phyloP scores from a whole-genome alignment of 1,139 yeast species.

The Blastobotrys arbuscula region DNA sequence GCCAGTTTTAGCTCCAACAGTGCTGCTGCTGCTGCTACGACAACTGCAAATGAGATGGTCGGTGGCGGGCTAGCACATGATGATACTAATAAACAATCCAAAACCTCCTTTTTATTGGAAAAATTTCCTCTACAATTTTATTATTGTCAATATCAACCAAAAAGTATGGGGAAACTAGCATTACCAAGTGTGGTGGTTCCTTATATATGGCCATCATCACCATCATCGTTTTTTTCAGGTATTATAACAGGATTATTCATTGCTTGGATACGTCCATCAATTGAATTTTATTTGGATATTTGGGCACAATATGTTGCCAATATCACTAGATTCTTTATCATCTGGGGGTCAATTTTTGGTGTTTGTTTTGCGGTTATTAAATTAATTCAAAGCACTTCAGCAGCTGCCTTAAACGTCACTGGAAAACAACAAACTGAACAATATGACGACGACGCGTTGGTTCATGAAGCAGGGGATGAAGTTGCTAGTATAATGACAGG shows the following conservation, averaged over 20 bases:
- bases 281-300: slow-evolving; percentile 26
- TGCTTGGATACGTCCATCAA: slow-evolving; percentile 23
- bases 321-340: slow-evolving; percentile 20
- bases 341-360: slow-evolving; percentile 25
- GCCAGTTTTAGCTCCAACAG: too few species aligned
- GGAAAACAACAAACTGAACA: background rate
- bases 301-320: slow-evolving; percentile 23
- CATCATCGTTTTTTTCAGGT: slow-evolving; percentile 27
- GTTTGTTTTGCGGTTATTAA: slow-evolving; percentile 22
- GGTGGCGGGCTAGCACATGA: background rate
- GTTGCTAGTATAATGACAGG: too few species aligned
- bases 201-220: slow-evolving; percentile 25
- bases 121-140: background rate
- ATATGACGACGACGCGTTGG: background rate
- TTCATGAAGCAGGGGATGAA: background rate
- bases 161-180: slow-evolving; percentile 12
- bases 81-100: background rate
- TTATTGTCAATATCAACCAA: background rate
- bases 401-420: slow-evolving; percentile 10
- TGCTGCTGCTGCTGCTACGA: background rate
- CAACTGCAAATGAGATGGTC: background rate
- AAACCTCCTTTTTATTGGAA: background rate
- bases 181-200: slow-evolving; percentile 20
- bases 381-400: slow-evolving; percentile 16
- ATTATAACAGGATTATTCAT: slow-evolving; percentile 23